Evolutionary conservation across 1,284 basidiomycete genomes (phyloP).

Genomic region (Microbotryum scabiosae): DNA sequence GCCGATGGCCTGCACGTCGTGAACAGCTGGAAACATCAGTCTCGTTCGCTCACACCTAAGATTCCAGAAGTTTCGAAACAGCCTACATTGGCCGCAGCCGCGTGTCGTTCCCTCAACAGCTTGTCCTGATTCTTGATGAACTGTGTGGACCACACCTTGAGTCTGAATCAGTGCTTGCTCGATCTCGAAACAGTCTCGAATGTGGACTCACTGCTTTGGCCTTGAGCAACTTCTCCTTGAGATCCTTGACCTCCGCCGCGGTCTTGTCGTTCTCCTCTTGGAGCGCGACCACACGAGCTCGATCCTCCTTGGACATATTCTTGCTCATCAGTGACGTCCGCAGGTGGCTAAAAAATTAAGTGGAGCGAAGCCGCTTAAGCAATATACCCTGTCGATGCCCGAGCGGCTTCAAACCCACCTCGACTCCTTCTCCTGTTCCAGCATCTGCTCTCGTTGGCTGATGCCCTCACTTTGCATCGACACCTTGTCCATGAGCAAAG

Average conservation of each 20-base stretch:
- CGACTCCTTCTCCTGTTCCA: slow-evolving; percentile 69
- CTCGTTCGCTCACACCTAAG: no score
- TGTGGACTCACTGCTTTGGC: slow-evolving; percentile 56
- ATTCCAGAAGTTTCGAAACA: not conserved
- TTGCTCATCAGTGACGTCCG: slow-evolving; percentile 62
- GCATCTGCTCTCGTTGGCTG: slow-evolving; percentile 68
- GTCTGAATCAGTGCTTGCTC: not conserved
- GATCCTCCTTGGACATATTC: slow-evolving; percentile 70
- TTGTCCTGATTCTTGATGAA: slow-evolving; percentile 90
- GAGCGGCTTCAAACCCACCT: slow-evolving; percentile 48
- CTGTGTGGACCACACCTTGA: slow-evolving; percentile 40
- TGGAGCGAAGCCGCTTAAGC: not conserved
- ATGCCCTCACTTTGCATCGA: slow-evolving; percentile 79
- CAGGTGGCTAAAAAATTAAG: slow-evolving; percentile 51
- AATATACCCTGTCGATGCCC: not conserved
- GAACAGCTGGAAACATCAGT: no score
- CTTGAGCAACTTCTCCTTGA: slow-evolving; percentile 70
- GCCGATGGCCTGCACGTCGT: slow-evolving; percentile 47
- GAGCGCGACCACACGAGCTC: slow-evolving; percentile 60
- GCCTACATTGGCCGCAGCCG: slow-evolving; percentile 47
- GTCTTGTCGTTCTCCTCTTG: slow-evolving; percentile 67
- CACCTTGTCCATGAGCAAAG: slow-evolving; percentile 79
- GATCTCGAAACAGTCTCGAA: not conserved
- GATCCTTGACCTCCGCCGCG: slow-evolving; percentile 61
- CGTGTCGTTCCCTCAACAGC: slow-evolving; percentile 56